Conservation (phyloP, 2,329 filamentous ascomycete genomes). For the Neoscytalidium dimidiatum region DNA sequence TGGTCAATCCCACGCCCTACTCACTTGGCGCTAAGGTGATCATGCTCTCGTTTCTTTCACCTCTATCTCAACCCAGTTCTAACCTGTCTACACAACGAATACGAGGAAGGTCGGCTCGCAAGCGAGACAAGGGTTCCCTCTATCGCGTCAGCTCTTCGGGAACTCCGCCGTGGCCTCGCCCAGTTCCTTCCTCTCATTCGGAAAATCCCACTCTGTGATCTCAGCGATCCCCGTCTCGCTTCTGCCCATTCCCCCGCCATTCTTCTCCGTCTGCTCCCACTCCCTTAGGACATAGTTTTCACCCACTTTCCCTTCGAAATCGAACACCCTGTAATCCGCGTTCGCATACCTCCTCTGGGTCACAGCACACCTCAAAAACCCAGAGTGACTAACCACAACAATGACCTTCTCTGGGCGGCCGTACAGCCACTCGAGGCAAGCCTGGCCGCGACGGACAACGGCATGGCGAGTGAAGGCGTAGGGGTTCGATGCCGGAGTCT, state of each 20-base stretch:
- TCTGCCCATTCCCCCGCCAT: slow-evolving; percentile 53
- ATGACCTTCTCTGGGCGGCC: slow-evolving; percentile 61
- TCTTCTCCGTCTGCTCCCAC: slow-evolving; percentile 49
- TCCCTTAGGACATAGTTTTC: slow-evolving; percentile 42
- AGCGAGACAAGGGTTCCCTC: not conserved
- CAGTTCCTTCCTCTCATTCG: slow-evolving; percentile 19
- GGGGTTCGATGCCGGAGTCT: slow-evolving; percentile 36
- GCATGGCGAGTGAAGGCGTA: slow-evolving; percentile 58
- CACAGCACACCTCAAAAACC: slow-evolving; percentile 61
- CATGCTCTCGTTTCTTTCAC: not conserved
- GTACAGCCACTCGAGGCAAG: slow-evolving; percentile 53
- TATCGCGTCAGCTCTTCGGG: not conserved
- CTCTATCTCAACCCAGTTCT: not conserved
- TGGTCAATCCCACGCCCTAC: slow-evolving; percentile 1
- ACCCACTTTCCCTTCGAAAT: slow-evolving; percentile 49
- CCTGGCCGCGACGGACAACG: slow-evolving; percentile 58
- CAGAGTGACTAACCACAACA: slow-evolving; percentile 66
- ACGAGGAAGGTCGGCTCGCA: not conserved
- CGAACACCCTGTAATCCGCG: slow-evolving; percentile 65
- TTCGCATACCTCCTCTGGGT: slow-evolving; percentile 56
- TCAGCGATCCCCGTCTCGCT: slow-evolving; percentile 41
- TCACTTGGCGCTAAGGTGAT: not conserved
- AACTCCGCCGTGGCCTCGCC: slow-evolving; percentile 4
- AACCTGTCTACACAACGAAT: not conserved
- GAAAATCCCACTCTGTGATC: slow-evolving; percentile 28